These are phyloP conservation scores for Pleurotus sapidus DNA, from an alignment of 768 basidiomycete species.

Conservation along the genomic window DNA sequence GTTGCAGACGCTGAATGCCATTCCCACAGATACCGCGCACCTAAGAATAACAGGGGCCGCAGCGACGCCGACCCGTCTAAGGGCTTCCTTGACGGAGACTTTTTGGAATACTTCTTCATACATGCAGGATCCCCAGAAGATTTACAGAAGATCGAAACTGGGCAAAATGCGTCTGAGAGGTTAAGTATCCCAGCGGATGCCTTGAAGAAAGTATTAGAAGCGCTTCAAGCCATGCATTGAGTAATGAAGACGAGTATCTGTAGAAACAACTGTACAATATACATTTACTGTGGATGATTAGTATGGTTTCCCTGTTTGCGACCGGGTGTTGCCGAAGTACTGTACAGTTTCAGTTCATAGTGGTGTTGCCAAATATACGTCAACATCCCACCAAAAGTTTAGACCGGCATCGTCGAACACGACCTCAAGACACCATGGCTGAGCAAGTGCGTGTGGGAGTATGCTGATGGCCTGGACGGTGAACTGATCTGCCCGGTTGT, in stretches of 20 bases:
- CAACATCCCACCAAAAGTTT: constrained; percentile 37
- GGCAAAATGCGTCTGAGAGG: constrained; percentile 56
- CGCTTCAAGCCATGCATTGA: constrained; percentile 57
- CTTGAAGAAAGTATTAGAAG: constrained; percentile 41
- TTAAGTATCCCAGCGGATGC: constrained; percentile 45
- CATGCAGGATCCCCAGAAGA: constrained; percentile 34
- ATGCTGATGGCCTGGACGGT: neutral
- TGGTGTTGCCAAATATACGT: constrained; percentile 38
- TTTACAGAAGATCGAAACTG: constrained; percentile 52
- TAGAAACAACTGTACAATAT: neutral
- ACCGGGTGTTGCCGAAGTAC: constrained; percentile 12
- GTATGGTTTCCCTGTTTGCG: too few species aligned
- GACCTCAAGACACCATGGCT: constrained; percentile 54
- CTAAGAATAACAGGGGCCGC: constrained; percentile 51
- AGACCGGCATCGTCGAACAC: constrained; percentile 28
- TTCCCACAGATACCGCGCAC: constrained; percentile 61
- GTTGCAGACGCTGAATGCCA: neutral
- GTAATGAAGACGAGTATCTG: neutral
- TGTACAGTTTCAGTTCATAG: constrained; percentile 38
- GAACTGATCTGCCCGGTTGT: constrained; percentile 8
- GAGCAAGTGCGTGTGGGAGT: constrained; percentile 46
- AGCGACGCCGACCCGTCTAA: constrained; percentile 58
- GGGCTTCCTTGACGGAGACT: constrained; percentile 89
- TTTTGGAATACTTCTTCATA: constrained; percentile 66
- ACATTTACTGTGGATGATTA: too few species aligned